These are phyloP conservation scores for Logfia minima DNA, from an alignment of 129 eudicot species.

Conservation along the genomic window DNA sequence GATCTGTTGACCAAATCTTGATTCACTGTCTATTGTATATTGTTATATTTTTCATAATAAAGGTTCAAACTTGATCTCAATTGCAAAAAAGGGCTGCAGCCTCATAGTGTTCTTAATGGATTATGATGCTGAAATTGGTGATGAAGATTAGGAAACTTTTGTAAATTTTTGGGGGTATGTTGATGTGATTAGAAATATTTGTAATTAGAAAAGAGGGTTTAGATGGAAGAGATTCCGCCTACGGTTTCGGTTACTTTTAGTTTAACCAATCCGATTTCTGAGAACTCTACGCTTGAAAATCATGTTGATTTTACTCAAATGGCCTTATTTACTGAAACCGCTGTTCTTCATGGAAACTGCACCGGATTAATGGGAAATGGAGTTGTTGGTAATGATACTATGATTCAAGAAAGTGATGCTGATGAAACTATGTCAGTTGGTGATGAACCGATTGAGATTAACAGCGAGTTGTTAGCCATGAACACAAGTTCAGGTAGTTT, in stretches of 20 bases:
- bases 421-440: slow-evolving; percentile 50
- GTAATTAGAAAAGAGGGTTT: background rate
- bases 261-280: slow-evolving; percentile 44
- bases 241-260: slow-evolving; percentile 64
- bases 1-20: slow-evolving; percentile 41
- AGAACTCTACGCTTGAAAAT: slow-evolving; percentile 33
- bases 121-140: slow-evolving; percentile 19
- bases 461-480: slow-evolving; percentile 44
- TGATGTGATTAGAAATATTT: slow-evolving; percentile 25
- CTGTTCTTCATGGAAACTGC: slow-evolving; percentile 29
- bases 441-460: slow-evolving; percentile 52
- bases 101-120: background rate
- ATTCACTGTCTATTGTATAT: background rate
- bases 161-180: slow-evolving; percentile 19
- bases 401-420: slow-evolving; percentile 57
- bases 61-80: background rate
- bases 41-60: slow-evolving; percentile 3
- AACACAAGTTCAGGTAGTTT: slow-evolving; percentile 47
- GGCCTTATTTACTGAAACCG: slow-evolving; percentile 53
- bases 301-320: slow-evolving; percentile 58
- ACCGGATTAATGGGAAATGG: slow-evolving; percentile 31
- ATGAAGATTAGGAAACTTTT: slow-evolving; percentile 11
- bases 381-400: slow-evolving; percentile 34
- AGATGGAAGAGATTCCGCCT: slow-evolving; percentile 76
- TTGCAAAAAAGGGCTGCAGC: too few species aligned